Evolutionary conservation across 2,329 filamentous ascomycete species (phyloP), one percentile per base, ranked within the genome.

Genomic region (Microcyclospora tardicrescens): DNA sequence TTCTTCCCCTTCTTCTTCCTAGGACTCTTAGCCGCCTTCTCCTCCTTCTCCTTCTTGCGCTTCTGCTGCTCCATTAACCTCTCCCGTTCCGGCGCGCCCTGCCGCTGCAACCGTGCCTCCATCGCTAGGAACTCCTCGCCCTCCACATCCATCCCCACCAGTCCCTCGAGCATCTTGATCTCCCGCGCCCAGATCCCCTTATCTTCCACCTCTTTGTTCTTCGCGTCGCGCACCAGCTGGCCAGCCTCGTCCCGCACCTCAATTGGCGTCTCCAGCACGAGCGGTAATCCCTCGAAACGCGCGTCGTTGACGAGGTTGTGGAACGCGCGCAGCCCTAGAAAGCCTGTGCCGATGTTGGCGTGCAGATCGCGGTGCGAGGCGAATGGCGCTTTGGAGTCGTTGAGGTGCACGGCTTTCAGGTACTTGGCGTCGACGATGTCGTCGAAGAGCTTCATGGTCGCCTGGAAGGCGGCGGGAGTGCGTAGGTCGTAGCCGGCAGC

Each of bases 201-300:
- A 59, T 95, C 85, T 54, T 93, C 82, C 29, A 78, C 60, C 19
- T 70, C 69, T 52, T 68, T 69, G 2, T 54, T 58, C 39, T 61
- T 62, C 16, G 56, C 58, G 38, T 60, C 57, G 41, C 58, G 57
- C 33, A 56, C 45, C 59, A 49, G 33, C 16, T 79, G 79, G 33
- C 80, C 81, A 46, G 79, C 69, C 35, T 69, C 64, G 13, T 73
- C 77, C 34, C 75, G 74, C 29, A 71, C 71, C 44, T 93, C 84
- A 45, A 91, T 89, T 5, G 91, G 91, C n/a, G 91, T 98, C 66
- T 98, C 91, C 6, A 98, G 72, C 2, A 98, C 79, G 76, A 98
- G 85, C 3, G 91, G 91, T 52, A 95, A 62, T 16, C 76, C 76
- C 49, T 81, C 73, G 43, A 96, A 81, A 1, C 75, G 68, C 16